Evolutionary conservation across 1,139 yeast species (phyloP), one percentile per base, ranked within the genome.

Genomic region (Chernovozyma aurita): DNA sequence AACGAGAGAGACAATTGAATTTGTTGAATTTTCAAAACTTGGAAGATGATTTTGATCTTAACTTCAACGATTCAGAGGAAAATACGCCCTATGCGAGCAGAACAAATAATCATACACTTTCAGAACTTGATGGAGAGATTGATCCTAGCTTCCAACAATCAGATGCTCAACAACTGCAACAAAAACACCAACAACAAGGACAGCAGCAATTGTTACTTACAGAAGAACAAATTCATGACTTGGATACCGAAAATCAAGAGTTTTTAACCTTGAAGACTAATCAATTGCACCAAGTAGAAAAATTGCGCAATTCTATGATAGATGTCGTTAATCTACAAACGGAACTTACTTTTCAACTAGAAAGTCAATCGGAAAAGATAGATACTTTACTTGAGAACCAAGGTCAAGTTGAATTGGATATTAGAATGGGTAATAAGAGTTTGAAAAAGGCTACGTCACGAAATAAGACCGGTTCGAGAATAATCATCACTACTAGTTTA

Each of bases 281-380:
- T 34, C 95, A 88, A 46, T 61, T 90, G 31, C 75, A 78, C 37
- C 78, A 79, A 45, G 85, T 80, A 9, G 79, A 77, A 44, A 66
- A 73, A 42, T 76, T 92, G n/a, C 94, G 88, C 53, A 72, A 70
- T 41, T 78, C 95, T 2, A 80, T 90, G 64, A 61, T 80, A 36
- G 97, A 88, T 52, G 84, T 92, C 34, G 76, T 92, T 2, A 78
- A 80, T 38, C 60, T 92, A 44, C 95, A 88, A 51, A 71, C 82
- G 24, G 95, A 87, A 50, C 67, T 92, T 42, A 73, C 88, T 3
- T 67, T 81, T 35, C 95, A 90, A 52, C 64, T 92, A 36, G 79
- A 80, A 25, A 61, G 78, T 0, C 98, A 92, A 57, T 78, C 85
- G 3, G 84, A 81, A 36, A 82, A 78, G 54, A 85, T 92, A 27